phyloP scores from a whole-genome alignment of 1,139 yeast species.

The Debaryomycetaceae sp. region DNA sequence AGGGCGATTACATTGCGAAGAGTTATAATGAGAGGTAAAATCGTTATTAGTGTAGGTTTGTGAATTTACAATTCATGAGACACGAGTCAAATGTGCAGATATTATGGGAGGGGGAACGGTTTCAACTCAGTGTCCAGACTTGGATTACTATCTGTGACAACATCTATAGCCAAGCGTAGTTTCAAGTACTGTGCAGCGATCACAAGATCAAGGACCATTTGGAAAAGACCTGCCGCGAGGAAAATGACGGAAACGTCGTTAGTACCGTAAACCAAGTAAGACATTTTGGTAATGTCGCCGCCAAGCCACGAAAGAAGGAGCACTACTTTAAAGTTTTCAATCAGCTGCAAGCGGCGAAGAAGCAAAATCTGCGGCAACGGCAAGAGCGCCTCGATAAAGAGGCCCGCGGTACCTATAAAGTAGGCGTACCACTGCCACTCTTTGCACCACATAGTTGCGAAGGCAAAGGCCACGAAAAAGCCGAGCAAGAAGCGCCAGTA shows the following conservation, averaged over 20 bases:
- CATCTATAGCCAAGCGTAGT: no score
- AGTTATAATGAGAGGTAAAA: no score
- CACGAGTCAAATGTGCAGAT: no score
- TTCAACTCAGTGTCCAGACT: no score
- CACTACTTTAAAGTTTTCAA: constrained; percentile 69
- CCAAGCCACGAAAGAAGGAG: constrained; percentile 76
- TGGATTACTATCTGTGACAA: no score
- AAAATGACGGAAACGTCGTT: constrained; percentile 58
- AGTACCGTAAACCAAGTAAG: constrained; percentile 65
- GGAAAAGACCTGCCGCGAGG: constrained; percentile 69
- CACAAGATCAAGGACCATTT: constrained; percentile 64
- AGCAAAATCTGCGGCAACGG: constrained; percentile 83
- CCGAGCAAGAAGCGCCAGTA: constrained; percentile 59
- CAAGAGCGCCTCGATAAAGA: constrained; percentile 68
- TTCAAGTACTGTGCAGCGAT: constrained; percentile 63
- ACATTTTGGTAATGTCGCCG: constrained; percentile 73
- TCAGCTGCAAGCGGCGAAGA: constrained; percentile 54
- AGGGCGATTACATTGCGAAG: no score
- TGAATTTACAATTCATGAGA: no score
- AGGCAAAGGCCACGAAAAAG: constrained; percentile 31
- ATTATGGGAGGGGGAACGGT: no score
- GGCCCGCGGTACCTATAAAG: constrained; percentile 60
- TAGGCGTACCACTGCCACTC: constrained; percentile 35
- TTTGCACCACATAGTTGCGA: constrained; percentile 36
- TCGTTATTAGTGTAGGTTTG: no score